Base-by-base conservation (phyloP, 805 yeast species). In the Barnettozyma wickerhamii region DNA sequence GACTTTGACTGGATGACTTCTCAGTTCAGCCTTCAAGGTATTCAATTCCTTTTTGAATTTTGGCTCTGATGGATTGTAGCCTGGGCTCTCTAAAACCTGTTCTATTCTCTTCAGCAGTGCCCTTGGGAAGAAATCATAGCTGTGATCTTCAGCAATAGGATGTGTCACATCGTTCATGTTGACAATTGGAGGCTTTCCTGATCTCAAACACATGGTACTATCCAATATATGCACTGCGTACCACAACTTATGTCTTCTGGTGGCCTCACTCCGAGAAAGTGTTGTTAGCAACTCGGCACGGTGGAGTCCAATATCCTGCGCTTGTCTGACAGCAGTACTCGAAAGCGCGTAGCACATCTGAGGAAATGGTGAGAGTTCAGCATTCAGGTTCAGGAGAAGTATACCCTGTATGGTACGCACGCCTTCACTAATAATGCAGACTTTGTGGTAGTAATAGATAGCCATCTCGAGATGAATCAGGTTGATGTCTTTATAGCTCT, bases 291-390 rank as follows among this genome's bases (percentile, higher is more conserved):
- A 50, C 34, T 76, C 82, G 4, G 57, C 58, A 38, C 78, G 60
- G 47, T 81, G 77, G 6, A 83, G 60, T 0, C 85, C 85, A 52
- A 78, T 50, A 30, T 75, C 80, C 35, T 71, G 74, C 0, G 82
- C 82, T 46, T 68, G 70, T 45, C 81, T 63, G 5, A 75, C 66
- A 6, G 78, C 75, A 2, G 72, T 64, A 2, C 75, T 55, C 5
- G 68, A 53, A 14, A 77, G 48, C 37, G 66, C 59, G 39, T 63
- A 66, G 5, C 71, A 65, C 10, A 70, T 59, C 30, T 74, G 75
- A 1, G 71, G 58, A 20, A 71, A 66, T 37, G 55, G 48, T 15
- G 60, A 54, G 9, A 58, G 54, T 29, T 65, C 71, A 12, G 68
- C 49, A 32, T 63, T 58, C 14, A 55, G 49, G 46, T 71, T 57